Base-by-base conservation (phyloP, 257 asterid species). In the Rehmannia glutinosa region DNA sequence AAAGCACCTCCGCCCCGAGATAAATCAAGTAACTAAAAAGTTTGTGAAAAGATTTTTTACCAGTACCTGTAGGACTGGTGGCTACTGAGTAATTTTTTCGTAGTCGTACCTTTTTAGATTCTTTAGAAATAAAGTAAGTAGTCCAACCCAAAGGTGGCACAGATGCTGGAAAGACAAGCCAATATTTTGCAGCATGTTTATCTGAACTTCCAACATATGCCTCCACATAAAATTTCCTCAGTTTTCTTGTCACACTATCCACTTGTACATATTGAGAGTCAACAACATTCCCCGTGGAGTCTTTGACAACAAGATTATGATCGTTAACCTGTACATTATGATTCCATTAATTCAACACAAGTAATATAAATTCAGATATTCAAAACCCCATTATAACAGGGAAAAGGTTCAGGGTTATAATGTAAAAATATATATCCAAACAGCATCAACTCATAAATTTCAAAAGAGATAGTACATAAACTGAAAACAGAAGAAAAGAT, bases 81-180 rank as follows among this genome's bases (percentile, higher is more conserved):
- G 12, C 12, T 17, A 49, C 32, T 28, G 38, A 24, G 7, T 16
- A 32, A 38, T 10, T 15, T 21, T 43, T 74, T 10, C 30, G n/a
- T 30, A 16, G 9, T 20, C 39, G 17, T 72, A 86, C 96, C 89
- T 45, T 68, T 73, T 71, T 74, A 25, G 91, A 80, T 53, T 71
- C 61, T 77, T 78, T 76, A 39, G 95, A 81, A 71, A 91, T 74
- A 76, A 80, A 82, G 74, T 85, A 88, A 11, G 96, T 86, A 68
- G 75, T 88, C 87, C 88, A 87, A 32, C 93, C 95, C 52, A 91
- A 84, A 58, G 96, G 90, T 19, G 88, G 86, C 71, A 84, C 86
- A 12, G 90, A 77, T 59, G 77, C 96, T 46, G 71, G 75, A 75
- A 91, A 86, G 76, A 74, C 73, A 39, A 91, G 89, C 96, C 93